Base-by-base conservation (phyloP, 2,329 filamentous ascomycete species). In the Metarhizium robertsii region DNA sequence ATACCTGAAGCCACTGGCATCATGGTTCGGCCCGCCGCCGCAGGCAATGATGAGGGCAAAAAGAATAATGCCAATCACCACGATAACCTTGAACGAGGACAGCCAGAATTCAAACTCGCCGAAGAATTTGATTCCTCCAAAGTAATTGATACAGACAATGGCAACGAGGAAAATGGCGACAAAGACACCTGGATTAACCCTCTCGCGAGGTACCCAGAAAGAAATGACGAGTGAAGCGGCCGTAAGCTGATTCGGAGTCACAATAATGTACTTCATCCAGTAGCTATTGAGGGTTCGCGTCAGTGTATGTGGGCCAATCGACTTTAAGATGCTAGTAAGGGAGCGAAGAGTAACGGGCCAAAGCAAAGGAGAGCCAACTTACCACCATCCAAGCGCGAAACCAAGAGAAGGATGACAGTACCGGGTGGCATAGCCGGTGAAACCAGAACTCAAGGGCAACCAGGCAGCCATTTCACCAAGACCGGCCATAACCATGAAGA, bases 401-500 rank as follows among this genome's bases (percentile, higher is more conserved):
- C 89, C 89, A 30, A 94, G 79, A 58, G 88, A 87, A 53, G 88
- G 88, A 63, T 94, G 88, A 64, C 84, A 87, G 73, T 90, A 94
- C 50, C 89, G 80, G 58, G 84, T 80, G 29, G 89, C 88, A 66
- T 92, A 94, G 64, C 87, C 87, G 58, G 88, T 88, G 71, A 94
- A 95, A 62, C 89, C 89, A 66, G 86, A 83, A 54, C 83, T 81
- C 64, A 91, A 77, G 52, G 89, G 89, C 38, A 94, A 71, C 87
- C 87, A 94, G 53, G 88, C 81, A 8, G 88, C 87, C 87, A 94
- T 94, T 70, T 92, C 88, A 59, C 88, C 89, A 4, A 94, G 81
- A 55, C 82, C 85, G 56, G 84, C 85, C 87, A 94, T 91, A 62
- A 94, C 88, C 46, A 90, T 73, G 70, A 85, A 94, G 61, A 92